A percentile compares a stretch with the other conserved stretches of the same genome.
Evolutionary conservation across 192 early-diverging fungal species (phyloP).

Genomic region (Umbelopsis sp.): DNA sequence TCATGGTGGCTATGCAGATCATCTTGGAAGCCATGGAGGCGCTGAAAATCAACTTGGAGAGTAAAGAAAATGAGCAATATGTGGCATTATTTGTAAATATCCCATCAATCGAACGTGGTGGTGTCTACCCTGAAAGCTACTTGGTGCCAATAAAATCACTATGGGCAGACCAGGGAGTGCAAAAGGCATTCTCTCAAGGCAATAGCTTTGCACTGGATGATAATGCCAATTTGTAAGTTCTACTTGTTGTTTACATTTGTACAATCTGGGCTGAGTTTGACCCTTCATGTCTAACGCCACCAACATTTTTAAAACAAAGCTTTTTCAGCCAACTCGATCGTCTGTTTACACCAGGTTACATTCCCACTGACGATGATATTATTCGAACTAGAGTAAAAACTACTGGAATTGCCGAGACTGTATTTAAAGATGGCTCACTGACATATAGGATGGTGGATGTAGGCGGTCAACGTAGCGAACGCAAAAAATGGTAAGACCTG

Average conservation of each 20-base stretch:
- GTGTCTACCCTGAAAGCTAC: conserved; percentile 35
- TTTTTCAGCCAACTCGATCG: conserved; percentile 56
- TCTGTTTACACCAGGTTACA: conserved; percentile 42
- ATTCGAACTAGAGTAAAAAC: conserved; percentile 58
- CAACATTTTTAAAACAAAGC: conserved; percentile 26
- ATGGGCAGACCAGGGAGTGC: conserved; percentile 42
- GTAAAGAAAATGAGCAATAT: conserved; percentile 38
- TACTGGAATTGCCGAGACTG: conserved; percentile 63
- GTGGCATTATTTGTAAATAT: conserved; percentile 26
- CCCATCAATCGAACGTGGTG: conserved; percentile 32
- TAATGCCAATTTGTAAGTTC: conserved; percentile 44
- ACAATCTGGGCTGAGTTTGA: background rate
- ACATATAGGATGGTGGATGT: conserved; percentile 64
- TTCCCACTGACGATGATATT: conserved; percentile 58
- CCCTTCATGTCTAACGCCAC: conserved; percentile 5
- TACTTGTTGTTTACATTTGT: background rate
- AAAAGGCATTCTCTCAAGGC: conserved; percentile 29
- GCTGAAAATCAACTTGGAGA: conserved; percentile 42
- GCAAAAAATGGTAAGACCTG: conserved; percentile 51
- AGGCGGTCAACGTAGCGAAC: conserved; percentile 56
- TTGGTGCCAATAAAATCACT: conserved; percentile 41
- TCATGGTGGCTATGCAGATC: conserved; percentile 43
- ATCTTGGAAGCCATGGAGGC: conserved; percentile 41
- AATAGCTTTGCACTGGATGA: conserved; percentile 46
- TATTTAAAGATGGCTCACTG: conserved; percentile 44